Evolutionary conservation across 768 basidiomycete genomes (phyloP).

Genomic region (Aureoboletus auriporus): DNA sequence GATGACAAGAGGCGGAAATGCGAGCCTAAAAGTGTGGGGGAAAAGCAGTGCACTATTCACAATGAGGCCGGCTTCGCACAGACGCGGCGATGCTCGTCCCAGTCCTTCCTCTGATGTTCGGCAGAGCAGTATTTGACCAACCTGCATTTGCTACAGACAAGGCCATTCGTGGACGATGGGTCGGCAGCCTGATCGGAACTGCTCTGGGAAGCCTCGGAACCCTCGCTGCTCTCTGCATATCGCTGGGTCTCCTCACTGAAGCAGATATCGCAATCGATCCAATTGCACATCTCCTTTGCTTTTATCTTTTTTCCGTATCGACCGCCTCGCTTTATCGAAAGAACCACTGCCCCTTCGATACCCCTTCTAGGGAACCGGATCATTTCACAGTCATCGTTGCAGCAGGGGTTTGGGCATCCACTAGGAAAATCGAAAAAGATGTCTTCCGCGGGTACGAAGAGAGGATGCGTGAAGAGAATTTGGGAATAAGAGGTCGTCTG

Average conservation of each 20-base stretch:
- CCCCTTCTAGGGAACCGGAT: constrained; percentile 73
- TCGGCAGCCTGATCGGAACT: constrained; percentile 36
- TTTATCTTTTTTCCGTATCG: constrained; percentile 47
- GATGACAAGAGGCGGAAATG: neutral
- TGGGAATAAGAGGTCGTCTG: constrained; percentile 80
- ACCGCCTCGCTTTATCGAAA: constrained; percentile 58
- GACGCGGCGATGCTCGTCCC: constrained; percentile 74
- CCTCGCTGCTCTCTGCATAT: constrained; percentile 37
- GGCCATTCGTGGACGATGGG: constrained; percentile 38
- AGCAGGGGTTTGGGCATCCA: constrained; percentile 75
- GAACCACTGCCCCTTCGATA: constrained; percentile 53
- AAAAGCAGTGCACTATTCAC: constrained; percentile 6
- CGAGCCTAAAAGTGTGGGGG: neutral
- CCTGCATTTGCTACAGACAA: constrained; percentile 73
- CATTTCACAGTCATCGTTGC: constrained; percentile 80
- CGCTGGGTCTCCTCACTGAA: constrained; percentile 45
- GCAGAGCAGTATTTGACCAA: constrained; percentile 75
- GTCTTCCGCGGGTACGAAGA: constrained; percentile 67
- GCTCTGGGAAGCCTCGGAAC: constrained; percentile 45
- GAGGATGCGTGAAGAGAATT: constrained; percentile 71
- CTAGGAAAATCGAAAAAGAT: constrained; percentile 77
- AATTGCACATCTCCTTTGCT: constrained; percentile 71
- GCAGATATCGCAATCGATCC: constrained; percentile 68
- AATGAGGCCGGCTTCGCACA: constrained; percentile 40
- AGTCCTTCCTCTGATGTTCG: constrained; percentile 72